These are phyloP conservation scores for Senecio squalidus DNA, from an alignment of 140 eudicot genomes.

Conservation along the genomic window DNA sequence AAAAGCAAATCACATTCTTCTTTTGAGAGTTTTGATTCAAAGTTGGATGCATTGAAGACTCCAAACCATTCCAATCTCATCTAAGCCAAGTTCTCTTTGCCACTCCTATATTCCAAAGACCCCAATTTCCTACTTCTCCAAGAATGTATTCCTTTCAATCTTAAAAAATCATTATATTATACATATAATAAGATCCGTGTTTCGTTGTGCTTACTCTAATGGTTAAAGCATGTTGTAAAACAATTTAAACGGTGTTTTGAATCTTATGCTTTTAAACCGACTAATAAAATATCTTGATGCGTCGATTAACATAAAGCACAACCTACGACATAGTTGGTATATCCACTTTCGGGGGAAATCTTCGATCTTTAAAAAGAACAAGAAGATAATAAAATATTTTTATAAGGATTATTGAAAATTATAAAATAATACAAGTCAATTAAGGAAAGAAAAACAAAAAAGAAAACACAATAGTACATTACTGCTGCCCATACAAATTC, in stretches of 20 bases:
- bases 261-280: slow-evolving; percentile 3
- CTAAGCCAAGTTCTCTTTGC: slow-evolving; percentile 26
- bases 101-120: slow-evolving; percentile 31
- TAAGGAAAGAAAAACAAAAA: too few species aligned
- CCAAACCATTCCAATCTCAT: slow-evolving; percentile 11
- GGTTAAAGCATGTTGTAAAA: not conserved
- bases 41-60: slow-evolving; percentile 17
- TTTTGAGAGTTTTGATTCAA: slow-evolving; percentile 14
- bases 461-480: slow-evolving; percentile 15
- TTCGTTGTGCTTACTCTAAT: not conserved
- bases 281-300: not conserved
- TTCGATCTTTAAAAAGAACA: too few species aligned
- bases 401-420: too few species aligned
- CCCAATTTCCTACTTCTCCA: slow-evolving; percentile 19
- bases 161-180: slow-evolving; percentile 18
- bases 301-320: too few species aligned
- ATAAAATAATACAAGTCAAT: too few species aligned
- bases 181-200: not conserved
- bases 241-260: not conserved
- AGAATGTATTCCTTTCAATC: slow-evolving; percentile 31
- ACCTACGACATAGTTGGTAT: too few species aligned
- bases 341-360: too few species aligned
- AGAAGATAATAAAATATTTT: too few species aligned
- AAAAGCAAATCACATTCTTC: slow-evolving; percentile 11
- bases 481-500: slow-evolving; percentile 33